Evolutionary conservation across 140 eudicot genomes (phyloP), one percentile per base, ranked within the genome.

Genomic region (Bidens hawaiensis): DNA sequence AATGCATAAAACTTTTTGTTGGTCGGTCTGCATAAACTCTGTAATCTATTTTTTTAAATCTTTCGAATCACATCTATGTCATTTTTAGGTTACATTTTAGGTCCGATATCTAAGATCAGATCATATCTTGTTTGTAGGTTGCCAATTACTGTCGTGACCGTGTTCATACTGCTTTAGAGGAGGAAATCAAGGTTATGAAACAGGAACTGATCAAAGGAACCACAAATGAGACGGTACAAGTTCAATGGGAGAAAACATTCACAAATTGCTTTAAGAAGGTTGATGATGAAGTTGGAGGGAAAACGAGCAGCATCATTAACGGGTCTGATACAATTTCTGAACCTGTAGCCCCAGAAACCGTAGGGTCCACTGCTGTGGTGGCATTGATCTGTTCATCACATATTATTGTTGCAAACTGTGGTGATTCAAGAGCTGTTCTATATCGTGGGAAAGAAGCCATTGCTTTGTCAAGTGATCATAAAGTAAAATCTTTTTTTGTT

Each of bases 341-440:
- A 55, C 88, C 94, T 18, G 67, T 87, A 41, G 90, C 95, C 62
- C 88, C 94, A 0, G 97, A 87, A 76, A 90, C 97, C n/a, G 95
- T 90, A 60, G 97, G 97, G 45, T 90, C 97, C 1, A 90, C 97
- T 65, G 97, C 97, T 30, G 97, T 90, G 49, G 97, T 84, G 60
- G 86, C 94, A 4, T 74, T 90, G 46, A 79, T 90, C 17, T 86
- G 94, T 60, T 82, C 97, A 34, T 87, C 97, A 27, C 97, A 90
- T 70, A 71, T 90, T 28, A 75, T 90, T 14, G 90, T 90, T 71
- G 94, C 90, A 43, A 90, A 90, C 38, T 86, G 95, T 77, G 97
- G 97, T 42, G 97, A 90, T 79, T 90, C 97, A 43, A 79, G 97
- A 73, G 97, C 97, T 5, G 97, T 90, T 21, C 97, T 90, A 47